phyloP scores from a whole-genome alignment of 208 protist genomes.

The Wallacemonas sp. region DNA sequence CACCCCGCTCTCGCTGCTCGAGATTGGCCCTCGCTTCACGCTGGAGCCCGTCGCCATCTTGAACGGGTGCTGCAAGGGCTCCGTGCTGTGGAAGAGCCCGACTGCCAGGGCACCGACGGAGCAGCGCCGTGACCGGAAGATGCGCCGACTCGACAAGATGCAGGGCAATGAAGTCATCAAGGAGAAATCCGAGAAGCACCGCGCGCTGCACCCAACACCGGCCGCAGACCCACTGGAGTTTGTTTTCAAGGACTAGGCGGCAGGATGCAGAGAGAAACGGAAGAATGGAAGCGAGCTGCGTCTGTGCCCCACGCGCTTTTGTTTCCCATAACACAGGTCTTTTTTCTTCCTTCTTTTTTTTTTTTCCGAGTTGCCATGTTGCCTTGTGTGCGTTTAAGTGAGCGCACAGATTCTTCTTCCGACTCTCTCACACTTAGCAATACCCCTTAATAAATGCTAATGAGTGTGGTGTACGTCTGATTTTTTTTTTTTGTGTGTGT shows the following conservation, averaged over 20 bases:
- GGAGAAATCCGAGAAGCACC: conserved; percentile 60
- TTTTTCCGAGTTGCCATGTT: not conserved
- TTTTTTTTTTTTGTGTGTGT: too few relatives aligned
- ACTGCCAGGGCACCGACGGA: conserved; percentile 66
- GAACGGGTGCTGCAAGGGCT: conserved; percentile 93
- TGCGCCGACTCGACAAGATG: conserved; percentile 71
- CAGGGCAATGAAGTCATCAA: conserved; percentile 67
- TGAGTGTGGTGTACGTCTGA: too few relatives aligned
- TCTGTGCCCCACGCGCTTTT: not conserved
- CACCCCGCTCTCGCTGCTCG: conserved; percentile 80
- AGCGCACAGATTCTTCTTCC: too few relatives aligned
- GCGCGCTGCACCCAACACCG: conserved; percentile 60
- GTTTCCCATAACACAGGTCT: not conserved
- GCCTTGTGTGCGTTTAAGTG: too few relatives aligned
- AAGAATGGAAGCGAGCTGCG: too few relatives aligned
- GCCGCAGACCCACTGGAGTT: conserved; percentile 66
- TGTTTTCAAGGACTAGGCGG: conserved; percentile 52
- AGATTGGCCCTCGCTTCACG: conserved; percentile 98
- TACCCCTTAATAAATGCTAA: too few relatives aligned
- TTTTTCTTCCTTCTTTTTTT: conserved; percentile 12
- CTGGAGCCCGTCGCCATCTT: conserved; percentile 94
- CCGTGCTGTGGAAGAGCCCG: conserved; percentile 93
- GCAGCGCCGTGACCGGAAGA: conserved; percentile 76
- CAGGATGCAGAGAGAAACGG: too few relatives aligned
- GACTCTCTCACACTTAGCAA: too few relatives aligned